phyloP scores from a whole-genome alignment of 2,329 filamentous ascomycete genomes.

The Fusarium chaquense region DNA sequence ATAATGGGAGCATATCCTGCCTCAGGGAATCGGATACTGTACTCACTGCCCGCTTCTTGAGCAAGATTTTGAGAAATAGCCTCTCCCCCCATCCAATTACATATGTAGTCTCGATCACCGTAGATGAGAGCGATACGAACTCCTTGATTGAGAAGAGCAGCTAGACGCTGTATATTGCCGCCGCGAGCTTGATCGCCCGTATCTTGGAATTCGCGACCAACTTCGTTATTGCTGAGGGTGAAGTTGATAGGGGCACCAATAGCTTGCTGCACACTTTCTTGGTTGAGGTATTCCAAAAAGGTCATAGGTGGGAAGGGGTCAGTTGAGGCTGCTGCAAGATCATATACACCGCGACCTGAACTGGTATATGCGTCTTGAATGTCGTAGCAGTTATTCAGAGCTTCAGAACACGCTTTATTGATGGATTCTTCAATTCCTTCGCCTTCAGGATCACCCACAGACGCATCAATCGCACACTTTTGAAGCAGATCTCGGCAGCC shows the following conservation, averaged over 20 bases:
- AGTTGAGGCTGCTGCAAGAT: constrained; percentile 66
- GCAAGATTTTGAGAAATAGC: constrained; percentile 74
- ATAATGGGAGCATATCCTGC: constrained; percentile 80
- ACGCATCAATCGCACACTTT: constrained; percentile 61
- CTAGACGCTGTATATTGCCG: constrained; percentile 69
- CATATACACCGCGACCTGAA: constrained; percentile 69
- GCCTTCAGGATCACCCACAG: constrained; percentile 55
- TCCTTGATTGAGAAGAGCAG: constrained; percentile 69
- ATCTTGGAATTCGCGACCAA: constrained; percentile 60
- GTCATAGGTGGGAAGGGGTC: constrained; percentile 73
- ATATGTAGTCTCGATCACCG: constrained; percentile 72
- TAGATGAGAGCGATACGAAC: constrained; percentile 80
- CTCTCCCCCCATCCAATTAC: constrained; percentile 80
- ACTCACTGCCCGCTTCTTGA: constrained; percentile 59
- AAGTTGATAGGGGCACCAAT: constrained; percentile 74
- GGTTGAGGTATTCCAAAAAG: constrained; percentile 74
- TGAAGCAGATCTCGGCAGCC: constrained; percentile 68
- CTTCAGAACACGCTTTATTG: constrained; percentile 65
- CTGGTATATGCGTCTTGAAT: constrained; percentile 69
- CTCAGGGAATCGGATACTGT: constrained; percentile 67
- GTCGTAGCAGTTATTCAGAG: constrained; percentile 58
- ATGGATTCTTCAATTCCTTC: constrained; percentile 55
- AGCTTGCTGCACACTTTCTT: constrained; percentile 65
- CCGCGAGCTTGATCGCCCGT: constrained; percentile 74
- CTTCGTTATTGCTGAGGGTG: constrained; percentile 61